A percentile compares a stretch with the other conserved stretches of the same genome.
Evolutionary conservation across 257 asterid species (phyloP).

Genomic region (Solanum lignicaule): DNA sequence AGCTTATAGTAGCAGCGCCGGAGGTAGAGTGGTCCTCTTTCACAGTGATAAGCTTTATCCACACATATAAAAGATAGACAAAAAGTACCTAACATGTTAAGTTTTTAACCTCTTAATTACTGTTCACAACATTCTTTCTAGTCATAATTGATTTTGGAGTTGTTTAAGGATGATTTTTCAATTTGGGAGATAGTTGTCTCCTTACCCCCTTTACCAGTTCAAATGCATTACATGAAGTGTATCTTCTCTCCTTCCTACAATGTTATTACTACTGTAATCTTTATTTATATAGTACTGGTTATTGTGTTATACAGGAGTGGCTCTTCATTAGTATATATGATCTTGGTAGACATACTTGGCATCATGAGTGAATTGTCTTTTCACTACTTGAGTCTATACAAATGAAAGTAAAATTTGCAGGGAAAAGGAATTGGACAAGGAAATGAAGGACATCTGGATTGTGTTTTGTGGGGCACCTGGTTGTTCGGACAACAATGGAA

Average conservation of each 20-base stretch:
- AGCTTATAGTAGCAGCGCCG: background rate
- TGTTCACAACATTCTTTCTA: background rate
- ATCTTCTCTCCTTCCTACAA: background rate
- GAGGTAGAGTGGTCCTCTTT: background rate
- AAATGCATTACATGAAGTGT: background rate
- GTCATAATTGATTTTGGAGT: background rate
- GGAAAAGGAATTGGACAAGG: background rate
- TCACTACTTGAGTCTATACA: background rate
- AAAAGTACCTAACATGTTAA: background rate
- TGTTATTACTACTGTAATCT: background rate
- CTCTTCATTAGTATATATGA: background rate
- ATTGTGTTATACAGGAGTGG: background rate
- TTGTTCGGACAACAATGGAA: slow-evolving; percentile 11
- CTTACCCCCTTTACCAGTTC: background rate
- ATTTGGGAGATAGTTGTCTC: background rate
- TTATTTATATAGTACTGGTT: background rate
- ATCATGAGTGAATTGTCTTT: background rate
- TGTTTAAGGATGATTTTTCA: background rate
- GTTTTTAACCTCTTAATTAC: background rate
- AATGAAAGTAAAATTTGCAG: background rate
- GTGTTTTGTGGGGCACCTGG: slow-evolving; percentile 39
- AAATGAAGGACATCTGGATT: slow-evolving; percentile 50
- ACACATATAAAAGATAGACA: background rate
- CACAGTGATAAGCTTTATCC: background rate
- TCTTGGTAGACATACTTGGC: background rate